These are phyloP conservation scores for Kazachstania taianensis DNA, from an alignment of 805 yeast genomes.

Conservation along the genomic window DNA sequence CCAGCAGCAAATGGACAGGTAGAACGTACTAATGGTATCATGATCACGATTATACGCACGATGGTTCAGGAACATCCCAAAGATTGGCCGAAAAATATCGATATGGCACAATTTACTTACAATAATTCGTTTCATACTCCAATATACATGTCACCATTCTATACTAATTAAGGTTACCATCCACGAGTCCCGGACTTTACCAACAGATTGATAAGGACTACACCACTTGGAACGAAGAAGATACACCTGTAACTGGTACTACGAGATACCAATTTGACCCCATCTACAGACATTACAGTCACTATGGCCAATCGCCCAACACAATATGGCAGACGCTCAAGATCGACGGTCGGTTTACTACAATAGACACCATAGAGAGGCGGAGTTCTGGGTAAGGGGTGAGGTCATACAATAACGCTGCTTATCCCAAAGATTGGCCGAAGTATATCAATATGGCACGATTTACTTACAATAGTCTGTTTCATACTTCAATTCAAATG, in stretches of 20 bases:
- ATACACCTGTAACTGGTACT: not conserved
- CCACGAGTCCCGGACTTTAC: slow-evolving; percentile 3
- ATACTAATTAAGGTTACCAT: slow-evolving; percentile 3
- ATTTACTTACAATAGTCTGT: slow-evolving; percentile 2
- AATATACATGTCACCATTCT: slow-evolving; percentile 2
- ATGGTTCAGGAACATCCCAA: not conserved
- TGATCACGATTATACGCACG: not conserved
- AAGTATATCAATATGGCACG: not conserved
- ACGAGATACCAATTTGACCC: not conserved
- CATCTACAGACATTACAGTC: not conserved
- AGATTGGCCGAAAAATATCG: not conserved
- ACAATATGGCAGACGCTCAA: slow-evolving; percentile 2
- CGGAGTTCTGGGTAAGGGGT: too few species aligned
- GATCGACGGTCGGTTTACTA: not conserved
- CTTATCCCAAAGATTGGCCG: slow-evolving; percentile 1
- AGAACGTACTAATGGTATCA: slow-evolving; percentile 2
- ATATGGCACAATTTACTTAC: slow-evolving; percentile 3
- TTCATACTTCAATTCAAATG: not conserved
- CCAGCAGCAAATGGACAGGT: not conserved
- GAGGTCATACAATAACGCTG: too few species aligned
- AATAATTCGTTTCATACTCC: not conserved
- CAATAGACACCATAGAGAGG: not conserved
- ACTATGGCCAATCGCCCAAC: not conserved
- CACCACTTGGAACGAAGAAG: not conserved
- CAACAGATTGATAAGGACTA: not conserved